These are phyloP conservation scores for Chaetomium tenue DNA, from an alignment of 495 filamentous ascomycete species.

Conservation along the genomic window DNA sequence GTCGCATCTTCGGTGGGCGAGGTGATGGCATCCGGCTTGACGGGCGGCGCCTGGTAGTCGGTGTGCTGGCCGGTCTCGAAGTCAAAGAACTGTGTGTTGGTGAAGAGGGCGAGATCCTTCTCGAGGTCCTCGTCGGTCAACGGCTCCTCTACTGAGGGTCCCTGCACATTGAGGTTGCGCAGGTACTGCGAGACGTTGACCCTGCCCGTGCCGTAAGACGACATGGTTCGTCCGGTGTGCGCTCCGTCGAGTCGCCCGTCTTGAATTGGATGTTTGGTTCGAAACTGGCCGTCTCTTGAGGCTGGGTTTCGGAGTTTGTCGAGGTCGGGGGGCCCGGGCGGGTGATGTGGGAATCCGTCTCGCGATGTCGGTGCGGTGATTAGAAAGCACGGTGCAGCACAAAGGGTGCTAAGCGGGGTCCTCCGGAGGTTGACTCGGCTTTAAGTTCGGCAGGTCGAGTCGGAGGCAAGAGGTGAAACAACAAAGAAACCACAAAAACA, in stretches of 20 bases:
- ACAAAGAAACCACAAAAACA: constrained; percentile 7
- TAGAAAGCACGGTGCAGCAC: constrained; percentile 8
- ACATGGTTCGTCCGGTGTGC: constrained; percentile 49
- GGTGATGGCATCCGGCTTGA: constrained; percentile 37
- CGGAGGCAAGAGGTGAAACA: constrained; percentile 15
- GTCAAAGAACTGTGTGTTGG: constrained; percentile 91
- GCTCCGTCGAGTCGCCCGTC: constrained; percentile 10
- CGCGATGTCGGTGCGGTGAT: constrained; percentile 18
- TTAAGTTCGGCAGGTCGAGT: constrained; percentile 22
- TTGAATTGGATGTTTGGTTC: not conserved
- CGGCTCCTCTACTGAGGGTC: constrained; percentile 59
- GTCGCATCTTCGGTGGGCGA: constrained; percentile 41
- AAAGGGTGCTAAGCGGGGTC: constrained; percentile 14
- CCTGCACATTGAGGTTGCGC: constrained; percentile 78
- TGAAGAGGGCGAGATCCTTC: constrained; percentile 82
- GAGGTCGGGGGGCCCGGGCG: constrained; percentile 2
- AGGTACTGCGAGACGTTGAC: constrained; percentile 87
- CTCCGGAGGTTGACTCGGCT: constrained; percentile 14
- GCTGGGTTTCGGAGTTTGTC: constrained; percentile 7
- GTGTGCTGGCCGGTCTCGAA: constrained; percentile 59
- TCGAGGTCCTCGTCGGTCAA: constrained; percentile 55
- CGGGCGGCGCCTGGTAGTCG: constrained; percentile 40
- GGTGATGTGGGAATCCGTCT: constrained; percentile 14
- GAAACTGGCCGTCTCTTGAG: not conserved
- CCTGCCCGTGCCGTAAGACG: constrained; percentile 66